Conservation (phyloP, 495 filamentous ascomycete genomes). For the Tuber microsphaerosporum region DNA sequence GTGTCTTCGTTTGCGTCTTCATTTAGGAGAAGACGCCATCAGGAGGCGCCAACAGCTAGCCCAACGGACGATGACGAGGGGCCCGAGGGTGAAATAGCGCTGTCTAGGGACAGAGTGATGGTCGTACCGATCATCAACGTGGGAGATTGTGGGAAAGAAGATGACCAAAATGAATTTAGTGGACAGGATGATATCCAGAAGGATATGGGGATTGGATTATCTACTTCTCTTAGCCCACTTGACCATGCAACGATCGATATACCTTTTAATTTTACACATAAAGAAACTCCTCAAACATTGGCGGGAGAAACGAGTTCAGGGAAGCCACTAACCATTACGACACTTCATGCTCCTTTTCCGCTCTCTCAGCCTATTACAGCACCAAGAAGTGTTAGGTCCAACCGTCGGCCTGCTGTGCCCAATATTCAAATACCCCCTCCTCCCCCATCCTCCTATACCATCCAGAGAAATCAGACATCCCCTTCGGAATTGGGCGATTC, state of each 20-base stretch:
- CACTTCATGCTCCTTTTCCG: constrained; percentile 27
- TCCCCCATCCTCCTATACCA: constrained; percentile 5
- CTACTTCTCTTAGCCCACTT: constrained; percentile 24
- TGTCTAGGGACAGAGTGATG: background rate
- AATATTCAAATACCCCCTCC: constrained; percentile 23
- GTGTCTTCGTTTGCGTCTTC: constrained; percentile 31
- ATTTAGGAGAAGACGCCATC: constrained; percentile 15
- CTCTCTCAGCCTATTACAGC: constrained; percentile 25
- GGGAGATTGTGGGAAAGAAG: constrained; percentile 20
- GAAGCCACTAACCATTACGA: constrained; percentile 21
- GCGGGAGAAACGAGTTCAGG: constrained; percentile 11
- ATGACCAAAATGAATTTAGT: constrained; percentile 10
- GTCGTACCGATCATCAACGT: constrained; percentile 22
- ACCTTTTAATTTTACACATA: constrained; percentile 11
- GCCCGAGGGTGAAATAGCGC: constrained; percentile 5
- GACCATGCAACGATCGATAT: constrained; percentile 10
- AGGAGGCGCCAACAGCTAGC: constrained; percentile 13
- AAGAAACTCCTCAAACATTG: constrained; percentile 14
- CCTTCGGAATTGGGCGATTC: constrained; percentile 18
- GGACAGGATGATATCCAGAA: constrained; percentile 11
- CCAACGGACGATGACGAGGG: constrained; percentile 4
- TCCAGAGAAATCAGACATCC: constrained; percentile 9
- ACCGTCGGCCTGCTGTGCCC: constrained; percentile 26
- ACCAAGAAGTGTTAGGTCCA: constrained; percentile 16
- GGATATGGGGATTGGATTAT: constrained; percentile 12